Evolutionary conservation across 768 basidiomycete genomes (phyloP).

Genomic region (Fomitopsis pulvina): DNA sequence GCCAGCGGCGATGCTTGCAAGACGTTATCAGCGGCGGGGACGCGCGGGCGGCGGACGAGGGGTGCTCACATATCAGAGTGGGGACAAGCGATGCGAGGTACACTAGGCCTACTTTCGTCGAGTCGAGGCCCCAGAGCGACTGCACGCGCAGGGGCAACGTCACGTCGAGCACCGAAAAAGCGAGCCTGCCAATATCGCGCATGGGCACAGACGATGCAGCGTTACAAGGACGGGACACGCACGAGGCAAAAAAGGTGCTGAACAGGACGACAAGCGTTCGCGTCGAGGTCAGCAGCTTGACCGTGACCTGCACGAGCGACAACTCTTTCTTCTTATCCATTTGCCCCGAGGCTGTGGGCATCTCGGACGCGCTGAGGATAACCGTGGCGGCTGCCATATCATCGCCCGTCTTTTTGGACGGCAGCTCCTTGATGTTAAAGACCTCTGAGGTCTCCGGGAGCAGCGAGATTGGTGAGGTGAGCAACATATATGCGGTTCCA

Average conservation of each 20-base stretch:
- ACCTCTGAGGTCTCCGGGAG: neutral
- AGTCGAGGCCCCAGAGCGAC: slow-evolving; percentile 19
- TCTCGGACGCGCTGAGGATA: neutral
- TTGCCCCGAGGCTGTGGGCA: neutral
- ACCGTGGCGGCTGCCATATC: slow-evolving; percentile 17
- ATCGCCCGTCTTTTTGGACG: neutral
- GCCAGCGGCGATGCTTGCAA: neutral
- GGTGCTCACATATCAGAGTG: neutral
- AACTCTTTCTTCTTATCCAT: neutral
- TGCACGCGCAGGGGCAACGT: slow-evolving; percentile 24
- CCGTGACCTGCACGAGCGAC: slow-evolving; percentile 8
- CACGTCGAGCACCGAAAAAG: slow-evolving; percentile 18
- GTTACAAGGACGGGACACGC: slow-evolving; percentile 3
- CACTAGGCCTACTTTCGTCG: slow-evolving; percentile 39
- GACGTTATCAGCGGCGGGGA: neutral
- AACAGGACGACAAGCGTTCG: slow-evolving; percentile 15
- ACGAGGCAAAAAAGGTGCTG: slow-evolving; percentile 23
- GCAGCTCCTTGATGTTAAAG: slow-evolving; percentile 18
- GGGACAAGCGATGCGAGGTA: neutral
- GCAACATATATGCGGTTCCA: neutral
- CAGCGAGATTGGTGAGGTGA: neutral
- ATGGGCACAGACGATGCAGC: neutral
- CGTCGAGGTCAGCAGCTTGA: slow-evolving; percentile 9
- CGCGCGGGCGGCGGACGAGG: neutral
- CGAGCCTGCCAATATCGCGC: slow-evolving; percentile 5